Evolutionary conservation across 306 rosid genomes (phyloP), one percentile per base, ranked within the genome.

Genomic region (Dalbergia cochinchinensis): DNA sequence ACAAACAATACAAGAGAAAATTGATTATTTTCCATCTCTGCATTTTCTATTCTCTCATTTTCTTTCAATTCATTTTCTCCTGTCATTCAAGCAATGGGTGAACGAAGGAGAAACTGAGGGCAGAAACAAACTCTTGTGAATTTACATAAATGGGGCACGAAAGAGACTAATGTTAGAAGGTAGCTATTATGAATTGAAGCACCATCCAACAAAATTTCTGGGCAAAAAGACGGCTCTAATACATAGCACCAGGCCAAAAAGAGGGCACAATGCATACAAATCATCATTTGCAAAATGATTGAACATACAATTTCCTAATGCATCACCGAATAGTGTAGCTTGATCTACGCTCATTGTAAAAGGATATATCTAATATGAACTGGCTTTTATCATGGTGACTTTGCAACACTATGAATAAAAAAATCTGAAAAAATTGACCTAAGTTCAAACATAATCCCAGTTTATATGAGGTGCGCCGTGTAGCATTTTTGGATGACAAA

Each of bases 261-360:
- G 18, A 57, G 54, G 64, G 42, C 41, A 73, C 20, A 20, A 44
- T 60, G 78, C 59, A 60, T 26, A 44, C 57, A 37, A 8, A 67
- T 9, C 8, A 22, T 58, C 69, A 57, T 55, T 16, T 33, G 20
- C 35, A 70, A 48, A 34, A 57, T 15, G 55, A 59, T 57, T 42
- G 42, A 71, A 53, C 73, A 70, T 11, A 44, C 44, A 31, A 61
- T 81, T 73, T 42, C 20, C 80, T 58, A 34, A 57, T 65, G 31
- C 35, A 71, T 71, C 33, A 72, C 45, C 55, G 22, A 53, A 42
- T 22, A 41, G 33, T 50, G 50, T 41, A 73, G 57, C 53, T 54
- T 54, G 11, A 45, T 44, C 33, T n/a, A 19, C 34, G 71, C 33
- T 70, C 10, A 48, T 14, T 1, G 19, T 13, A 59, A 60, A 55